A percentile compares a stretch with the other conserved stretches of the same genome.
phyloP scores from a whole-genome alignment of 2,329 filamentous ascomycete genomes.

The Arachnomyces sp. region DNA sequence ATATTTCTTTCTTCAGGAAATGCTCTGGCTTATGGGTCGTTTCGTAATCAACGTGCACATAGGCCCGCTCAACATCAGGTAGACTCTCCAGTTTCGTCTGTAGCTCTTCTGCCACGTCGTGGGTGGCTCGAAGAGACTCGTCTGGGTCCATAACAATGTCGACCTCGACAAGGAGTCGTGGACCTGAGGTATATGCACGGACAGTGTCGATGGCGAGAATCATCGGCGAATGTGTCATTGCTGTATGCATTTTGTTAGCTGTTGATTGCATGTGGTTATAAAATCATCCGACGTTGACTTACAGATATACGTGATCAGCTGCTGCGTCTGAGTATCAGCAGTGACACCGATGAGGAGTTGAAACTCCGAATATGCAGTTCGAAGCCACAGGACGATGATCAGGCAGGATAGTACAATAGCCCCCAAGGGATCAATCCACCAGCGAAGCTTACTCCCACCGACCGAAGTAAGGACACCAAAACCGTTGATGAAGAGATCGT shows the following conservation, averaged over 20 bases:
- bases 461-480: slow-evolving; percentile 86
- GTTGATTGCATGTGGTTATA: neutral
- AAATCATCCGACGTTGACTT: slow-evolving; percentile 18
- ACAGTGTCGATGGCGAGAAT: slow-evolving; percentile 91
- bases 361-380: slow-evolving; percentile 82
- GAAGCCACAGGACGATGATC: slow-evolving; percentile 72
- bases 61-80: slow-evolving; percentile 85
- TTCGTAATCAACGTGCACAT: slow-evolving; percentile 96
- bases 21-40: slow-evolving; percentile 91
- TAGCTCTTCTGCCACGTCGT: slow-evolving; percentile 88
- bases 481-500: slow-evolving; percentile 94
- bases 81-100: slow-evolving; percentile 90
- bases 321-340: slow-evolving; percentile 75
- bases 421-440: slow-evolving; percentile 94
- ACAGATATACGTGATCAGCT: slow-evolving; percentile 92
- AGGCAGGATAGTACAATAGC: slow-evolving; percentile 74
- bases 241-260: slow-evolving; percentile 22
- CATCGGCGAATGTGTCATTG: slow-evolving; percentile 74
- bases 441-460: slow-evolving; percentile 76
- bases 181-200: slow-evolving; percentile 81
- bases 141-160: slow-evolving; percentile 86
- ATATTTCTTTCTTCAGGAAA: slow-evolving; percentile 58
- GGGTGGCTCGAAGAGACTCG: slow-evolving; percentile 65
- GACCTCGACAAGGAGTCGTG: slow-evolving; percentile 85
- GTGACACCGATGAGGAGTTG: slow-evolving; percentile 82